Evolutionary conservation across 1,284 basidiomycete species (phyloP).

Genomic region (Coniophora puteana): DNA sequence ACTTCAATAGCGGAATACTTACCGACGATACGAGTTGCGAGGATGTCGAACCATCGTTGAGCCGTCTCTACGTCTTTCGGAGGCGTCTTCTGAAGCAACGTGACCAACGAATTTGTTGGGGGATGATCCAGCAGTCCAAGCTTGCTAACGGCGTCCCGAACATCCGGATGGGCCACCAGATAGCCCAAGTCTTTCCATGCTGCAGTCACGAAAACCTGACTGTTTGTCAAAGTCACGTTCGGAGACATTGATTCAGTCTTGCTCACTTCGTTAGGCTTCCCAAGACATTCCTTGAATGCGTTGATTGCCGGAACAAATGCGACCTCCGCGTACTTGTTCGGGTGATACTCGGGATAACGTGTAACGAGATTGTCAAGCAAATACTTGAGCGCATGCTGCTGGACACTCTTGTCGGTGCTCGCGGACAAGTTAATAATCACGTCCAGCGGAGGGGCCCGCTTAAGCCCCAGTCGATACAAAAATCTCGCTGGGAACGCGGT

Average conservation of each 20-base stretch:
- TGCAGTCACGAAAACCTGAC: conserved; percentile 71
- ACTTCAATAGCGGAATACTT: conserved; percentile 12
- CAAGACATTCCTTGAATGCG: conserved; percentile 44
- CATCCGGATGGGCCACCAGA: conserved; percentile 53
- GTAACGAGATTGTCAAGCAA: conserved; percentile 66
- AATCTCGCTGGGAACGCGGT: conserved; percentile 64
- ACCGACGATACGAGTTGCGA: conserved; percentile 76
- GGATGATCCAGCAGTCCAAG: conserved; percentile 79
- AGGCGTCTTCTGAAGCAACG: conserved; percentile 59
- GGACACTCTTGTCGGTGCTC: conserved; percentile 41
- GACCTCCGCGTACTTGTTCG: conserved; percentile 47
- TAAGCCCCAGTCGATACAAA: conserved; percentile 77
- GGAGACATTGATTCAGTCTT: neutral
- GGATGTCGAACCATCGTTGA: conserved; percentile 69
- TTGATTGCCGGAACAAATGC: conserved; percentile 81
- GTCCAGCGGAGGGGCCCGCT: conserved; percentile 67
- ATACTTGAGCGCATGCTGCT: conserved; percentile 68
- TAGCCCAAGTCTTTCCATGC: conserved; percentile 81
- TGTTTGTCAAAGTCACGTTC: neutral
- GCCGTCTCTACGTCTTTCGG: conserved; percentile 59
- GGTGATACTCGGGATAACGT: conserved; percentile 66
- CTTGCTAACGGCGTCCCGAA: conserved; percentile 58
- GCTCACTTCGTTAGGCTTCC: conserved; percentile 68
- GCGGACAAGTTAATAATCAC: conserved; percentile 69
- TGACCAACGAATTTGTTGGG: conserved; percentile 59